Conservation (phyloP, 78 protist genomes). For the Dictyostelium firmibasis region DNA sequence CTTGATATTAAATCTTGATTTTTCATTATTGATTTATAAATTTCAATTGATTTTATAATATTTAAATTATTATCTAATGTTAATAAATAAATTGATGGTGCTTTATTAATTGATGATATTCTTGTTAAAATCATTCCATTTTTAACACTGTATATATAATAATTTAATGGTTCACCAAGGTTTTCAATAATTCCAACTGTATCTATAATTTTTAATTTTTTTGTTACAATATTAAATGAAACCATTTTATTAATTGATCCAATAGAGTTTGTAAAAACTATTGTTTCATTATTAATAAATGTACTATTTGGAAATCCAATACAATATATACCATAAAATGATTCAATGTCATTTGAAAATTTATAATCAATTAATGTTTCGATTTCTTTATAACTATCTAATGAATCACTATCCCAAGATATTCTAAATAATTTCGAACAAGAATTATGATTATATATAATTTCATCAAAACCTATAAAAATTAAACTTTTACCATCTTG, state of each 20-base stretch:
- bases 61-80: background rate
- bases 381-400: background rate
- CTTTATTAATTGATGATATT: background rate
- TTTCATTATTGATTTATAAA: background rate
- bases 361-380: background rate
- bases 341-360: background rate
- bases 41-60: background rate
- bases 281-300: constrained; percentile 18
- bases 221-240: background rate
- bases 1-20: background rate
- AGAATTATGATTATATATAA: constrained; percentile 12
- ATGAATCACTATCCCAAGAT: background rate
- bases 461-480: constrained; percentile 34
- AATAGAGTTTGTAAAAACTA: background rate
- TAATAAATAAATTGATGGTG: background rate
- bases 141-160: background rate
- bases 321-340: constrained; percentile 47
- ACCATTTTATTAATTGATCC: background rate
- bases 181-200: background rate
- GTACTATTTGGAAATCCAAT: background rate
- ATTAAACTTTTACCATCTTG: constrained; percentile 37
- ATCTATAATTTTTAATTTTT: background rate
- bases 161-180: background rate
- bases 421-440: constrained; percentile 16
- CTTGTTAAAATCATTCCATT: background rate